Evolutionary conservation across 2,329 filamentous ascomycete species (phyloP).

Genomic region (Atkinsonella hypoxylon): DNA sequence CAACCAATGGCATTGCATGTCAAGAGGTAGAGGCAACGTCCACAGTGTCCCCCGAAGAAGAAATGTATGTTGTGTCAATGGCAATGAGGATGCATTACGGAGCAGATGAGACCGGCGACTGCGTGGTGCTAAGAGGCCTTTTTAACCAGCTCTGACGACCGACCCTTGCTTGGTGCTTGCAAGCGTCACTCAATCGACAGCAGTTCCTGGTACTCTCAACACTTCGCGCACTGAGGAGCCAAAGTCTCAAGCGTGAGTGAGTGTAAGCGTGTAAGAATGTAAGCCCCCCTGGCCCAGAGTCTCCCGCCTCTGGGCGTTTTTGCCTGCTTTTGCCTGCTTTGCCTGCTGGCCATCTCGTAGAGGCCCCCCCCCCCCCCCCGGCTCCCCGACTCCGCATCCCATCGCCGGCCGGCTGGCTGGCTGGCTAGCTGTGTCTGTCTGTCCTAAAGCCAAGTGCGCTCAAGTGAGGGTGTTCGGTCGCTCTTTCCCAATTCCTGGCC

Average conservation of each 20-base stretch:
- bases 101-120: neutral
- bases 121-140: neutral
- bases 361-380: neutral
- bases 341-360: neutral
- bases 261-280: neutral
- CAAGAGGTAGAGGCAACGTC: neutral
- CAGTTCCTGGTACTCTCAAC: neutral
- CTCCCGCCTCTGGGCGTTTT: too few species aligned
- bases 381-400: neutral
- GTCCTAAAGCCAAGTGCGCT: neutral
- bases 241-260: too few species aligned
- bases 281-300: neutral
- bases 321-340: neutral
- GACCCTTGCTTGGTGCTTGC: neutral
- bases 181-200: neutral
- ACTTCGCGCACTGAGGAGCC: neutral
- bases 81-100: neutral
- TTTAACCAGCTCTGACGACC: neutral
- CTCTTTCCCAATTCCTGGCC: conserved; percentile 20
- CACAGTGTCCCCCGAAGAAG: neutral
- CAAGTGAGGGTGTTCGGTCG: conserved; percentile 16
- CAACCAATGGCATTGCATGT: neutral
- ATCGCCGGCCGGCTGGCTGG: neutral
- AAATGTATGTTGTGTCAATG: neutral
- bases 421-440: neutral